Evolutionary conservation across 768 basidiomycete genomes (phyloP).

Genomic region (Mycena sanguinolenta): DNA sequence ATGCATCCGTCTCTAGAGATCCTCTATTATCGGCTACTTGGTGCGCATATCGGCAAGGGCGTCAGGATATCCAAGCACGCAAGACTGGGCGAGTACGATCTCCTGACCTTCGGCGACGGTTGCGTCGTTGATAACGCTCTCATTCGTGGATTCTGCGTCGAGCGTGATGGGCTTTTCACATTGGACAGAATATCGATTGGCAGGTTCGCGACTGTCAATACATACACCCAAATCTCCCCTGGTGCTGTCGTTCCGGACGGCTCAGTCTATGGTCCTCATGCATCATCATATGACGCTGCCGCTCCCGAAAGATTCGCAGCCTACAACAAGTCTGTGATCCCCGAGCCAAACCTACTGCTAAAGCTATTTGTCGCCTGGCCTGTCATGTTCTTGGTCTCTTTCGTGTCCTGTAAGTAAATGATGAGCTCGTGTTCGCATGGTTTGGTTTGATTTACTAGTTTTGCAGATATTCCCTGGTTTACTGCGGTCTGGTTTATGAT

Average conservation of each 20-base stretch:
- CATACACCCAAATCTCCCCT: conserved; percentile 58
- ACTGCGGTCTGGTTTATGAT: conserved; percentile 55
- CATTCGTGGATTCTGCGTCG: conserved; percentile 60
- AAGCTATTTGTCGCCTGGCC: conserved; percentile 56
- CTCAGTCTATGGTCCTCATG: conserved; percentile 59
- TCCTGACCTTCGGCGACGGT: conserved; percentile 58
- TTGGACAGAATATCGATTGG: conserved; percentile 55
- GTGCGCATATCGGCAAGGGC: conserved; percentile 56
- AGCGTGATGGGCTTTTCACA: conserved; percentile 59
- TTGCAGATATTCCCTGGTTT: conserved; percentile 59
- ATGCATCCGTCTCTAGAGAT: conserved; percentile 51
- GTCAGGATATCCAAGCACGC: conserved; percentile 55
- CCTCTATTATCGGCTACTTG: conserved; percentile 60
- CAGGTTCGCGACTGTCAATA: conserved; percentile 53
- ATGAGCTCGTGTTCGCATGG: no score
- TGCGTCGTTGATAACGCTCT: conserved; percentile 56
- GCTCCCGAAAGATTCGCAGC: conserved; percentile 52
- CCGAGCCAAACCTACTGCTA: conserved; percentile 49
- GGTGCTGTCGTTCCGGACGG: conserved; percentile 53
- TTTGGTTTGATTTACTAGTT: not conserved
- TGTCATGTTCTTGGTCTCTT: conserved; percentile 50
- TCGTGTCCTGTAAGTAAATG: conserved; percentile 48
- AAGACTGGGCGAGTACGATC: conserved; percentile 57
- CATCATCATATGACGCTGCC: conserved; percentile 55
- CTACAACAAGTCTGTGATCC: conserved; percentile 54